Percentiles rank a stretch among this genome's conserved stretches.
phyloP scores from a whole-genome alignment of 768 basidiomycete genomes.

The Hydnomerulius pinastri region DNA sequence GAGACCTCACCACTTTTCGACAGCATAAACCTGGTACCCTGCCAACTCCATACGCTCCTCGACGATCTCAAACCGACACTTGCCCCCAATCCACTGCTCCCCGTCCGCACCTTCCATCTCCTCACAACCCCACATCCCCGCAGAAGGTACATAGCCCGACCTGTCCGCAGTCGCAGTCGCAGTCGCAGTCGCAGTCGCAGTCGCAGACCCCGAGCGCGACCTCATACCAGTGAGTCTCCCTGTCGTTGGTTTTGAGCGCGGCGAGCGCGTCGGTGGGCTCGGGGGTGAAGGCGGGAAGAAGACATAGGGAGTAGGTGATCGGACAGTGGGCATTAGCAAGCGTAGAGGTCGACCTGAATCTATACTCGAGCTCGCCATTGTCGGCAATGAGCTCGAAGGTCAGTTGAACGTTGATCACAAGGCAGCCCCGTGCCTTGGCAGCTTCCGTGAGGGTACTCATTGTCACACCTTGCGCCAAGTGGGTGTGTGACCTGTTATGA shows the following conservation, averaged over 20 bases:
- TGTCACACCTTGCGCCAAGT: too few species aligned
- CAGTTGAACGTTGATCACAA: neutral
- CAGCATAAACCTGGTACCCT: conserved; percentile 83
- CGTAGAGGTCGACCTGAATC: conserved; percentile 13
- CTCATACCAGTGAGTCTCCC: conserved; percentile 31
- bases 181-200: conserved; percentile 24
- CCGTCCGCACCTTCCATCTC: conserved; percentile 22
- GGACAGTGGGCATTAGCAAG: conserved; percentile 37
- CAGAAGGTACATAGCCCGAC: conserved; percentile 7
- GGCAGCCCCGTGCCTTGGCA: too few species aligned
- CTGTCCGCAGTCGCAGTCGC: conserved; percentile 21
- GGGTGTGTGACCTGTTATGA: too few species aligned
- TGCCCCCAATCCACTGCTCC: conserved; percentile 46
- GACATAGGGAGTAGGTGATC: conserved; percentile 16
- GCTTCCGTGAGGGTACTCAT: neutral
- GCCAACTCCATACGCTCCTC: conserved; percentile 46
- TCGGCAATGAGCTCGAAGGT: neutral
- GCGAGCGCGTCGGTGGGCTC: conserved; percentile 21
- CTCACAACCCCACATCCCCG: conserved; percentile 5
- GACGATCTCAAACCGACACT: conserved; percentile 50
- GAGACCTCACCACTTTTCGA: conserved; percentile 71
- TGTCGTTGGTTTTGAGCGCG: conserved; percentile 24
- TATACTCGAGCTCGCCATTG: conserved; percentile 20
- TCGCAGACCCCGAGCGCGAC: conserved; percentile 34
- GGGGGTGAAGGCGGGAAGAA: conserved; percentile 10